Evolutionary conservation across 2,329 filamentous ascomycete species (phyloP), one percentile per base, ranked within the genome.

Genomic region (Pestalotiopsis sp.): DNA sequence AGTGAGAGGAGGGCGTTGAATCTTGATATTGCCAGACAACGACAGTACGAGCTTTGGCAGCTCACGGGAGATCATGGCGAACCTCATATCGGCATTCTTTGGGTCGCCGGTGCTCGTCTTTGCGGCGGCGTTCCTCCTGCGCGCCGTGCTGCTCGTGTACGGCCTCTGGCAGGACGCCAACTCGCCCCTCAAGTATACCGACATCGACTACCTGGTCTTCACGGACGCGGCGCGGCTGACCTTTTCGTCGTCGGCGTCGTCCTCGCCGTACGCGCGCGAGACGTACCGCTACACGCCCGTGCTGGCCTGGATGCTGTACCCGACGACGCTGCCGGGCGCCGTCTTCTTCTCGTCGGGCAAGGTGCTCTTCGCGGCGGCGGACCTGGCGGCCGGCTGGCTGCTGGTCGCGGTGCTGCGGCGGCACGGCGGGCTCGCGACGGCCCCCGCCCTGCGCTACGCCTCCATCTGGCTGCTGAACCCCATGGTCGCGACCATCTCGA

Each of bases 121-220:
- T 79, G 71, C 82, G 66, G 79, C 87, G 13, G 85, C 89, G 65
- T 83, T 90, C 67, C 75, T 90, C 62, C 87, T 99, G 27, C 93
- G 96, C 70, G 78, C 89, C 5, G 79, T 84, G 39, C 90, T 99
- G 71, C 88, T 98, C 64, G 78, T 97, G 76, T 98, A 98, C 80
- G 95, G 96, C 69, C 88, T 94, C 70, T 95, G 93, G 85, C 96
- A 99, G 83, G 96, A 99, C 82, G 91, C 94, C 70, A 87, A 95
- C 82, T 97, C 94, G 7, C 91, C 95, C 14, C 84, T 99, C 77
- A 98, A 98, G 83, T 99, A 98, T 84, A 99, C 96, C 65, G 96
- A 99, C 82, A 98, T 99, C 76, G 96, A 99, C 85, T 99, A 99
- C 82, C 90, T 94, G 72, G 96, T 99, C 79, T 99, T 99, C 85